Evolutionary conservation across 2,329 filamentous ascomycete species (phyloP), one percentile per base, ranked within the genome.

Genomic region (Sporothrix mexicana): DNA sequence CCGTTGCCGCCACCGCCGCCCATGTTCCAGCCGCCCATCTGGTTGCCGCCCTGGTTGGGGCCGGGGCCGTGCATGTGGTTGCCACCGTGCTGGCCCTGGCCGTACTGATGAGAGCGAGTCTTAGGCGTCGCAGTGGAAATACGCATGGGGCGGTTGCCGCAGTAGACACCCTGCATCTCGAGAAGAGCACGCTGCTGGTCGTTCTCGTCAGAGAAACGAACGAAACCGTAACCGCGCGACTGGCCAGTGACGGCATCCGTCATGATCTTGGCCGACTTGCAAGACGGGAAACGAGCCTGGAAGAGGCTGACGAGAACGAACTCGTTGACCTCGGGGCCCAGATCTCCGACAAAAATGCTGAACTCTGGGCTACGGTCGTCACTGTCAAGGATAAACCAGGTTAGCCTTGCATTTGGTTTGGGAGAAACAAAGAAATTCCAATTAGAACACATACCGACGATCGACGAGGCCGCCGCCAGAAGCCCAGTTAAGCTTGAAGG

Each of bases 221-320:
- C 96, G 79, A 99, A 99, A 64, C 96, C 96, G 80, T 99, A 99
- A 72, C 96, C 96, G 76, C 96, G 94, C 76, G 95, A 98, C 89
- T 98, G 95, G 78, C 96, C 96, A 76, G 93, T 97, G 84, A 98
- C 96, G 74, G 96, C 95, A 80, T 99, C 96, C 74, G 95, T 97
- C 96, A 99, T 99, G 84, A 99, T 99, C 88, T 99, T 99, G 80
- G 96, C 96, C 51, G 94, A 97, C 87, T 98, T 98, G 93, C 95
- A 98, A 9, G 94, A 97, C 0, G 93, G 92, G 87, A 97, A 99
- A 75, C 95, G 94, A 80, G 91, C 92, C 85, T 98, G 95, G 89
- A 99, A 99, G 69, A 99, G 91, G 36, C 95, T 97, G 71, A 98
- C 95, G 74, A 99, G 87, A 73, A 98, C 95, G 80, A 97, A 98